Conservation (phyloP, 345 rosid species). For the Citrus inodora region DNA sequence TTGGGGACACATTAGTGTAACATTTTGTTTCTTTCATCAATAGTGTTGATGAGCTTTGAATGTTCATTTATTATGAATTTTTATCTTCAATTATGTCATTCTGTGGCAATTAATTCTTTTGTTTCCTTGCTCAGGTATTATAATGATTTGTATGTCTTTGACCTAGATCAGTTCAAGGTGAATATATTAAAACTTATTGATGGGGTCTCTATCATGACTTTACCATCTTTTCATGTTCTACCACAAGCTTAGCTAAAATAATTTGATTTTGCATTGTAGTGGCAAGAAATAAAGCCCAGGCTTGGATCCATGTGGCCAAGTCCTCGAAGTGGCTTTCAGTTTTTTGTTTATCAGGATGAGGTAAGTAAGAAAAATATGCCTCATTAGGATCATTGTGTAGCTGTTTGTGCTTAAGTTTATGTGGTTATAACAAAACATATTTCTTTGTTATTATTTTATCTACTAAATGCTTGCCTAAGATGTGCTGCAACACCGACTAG, state of each 20-base stretch:
- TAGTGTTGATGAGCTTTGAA: background rate
- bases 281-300: conserved; percentile 97
- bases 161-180: conserved; percentile 91
- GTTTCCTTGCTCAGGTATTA: conserved; percentile 56
- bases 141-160: conserved; percentile 81
- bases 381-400: background rate
- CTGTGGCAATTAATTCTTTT: background rate
- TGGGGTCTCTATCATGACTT: background rate
- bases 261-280: conserved; percentile 42
- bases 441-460: background rate
- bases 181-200: conserved; percentile 15
- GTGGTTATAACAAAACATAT: background rate
- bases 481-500: background rate
- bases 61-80: background rate
- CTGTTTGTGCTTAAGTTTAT: background rate
- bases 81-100: background rate
- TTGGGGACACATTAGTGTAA: background rate
- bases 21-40: conserved; percentile 3
- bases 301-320: conserved; percentile 96
- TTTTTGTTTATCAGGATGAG: conserved; percentile 88
- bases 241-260: conserved; percentile 18
- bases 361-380: conserved; percentile 28
- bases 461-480: background rate
- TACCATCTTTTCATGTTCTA: background rate
- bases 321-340: conserved; percentile 92